These are phyloP conservation scores for Kwoniella dejecticola DNA, from an alignment of 768 basidiomycete species.

Conservation along the genomic window DNA sequence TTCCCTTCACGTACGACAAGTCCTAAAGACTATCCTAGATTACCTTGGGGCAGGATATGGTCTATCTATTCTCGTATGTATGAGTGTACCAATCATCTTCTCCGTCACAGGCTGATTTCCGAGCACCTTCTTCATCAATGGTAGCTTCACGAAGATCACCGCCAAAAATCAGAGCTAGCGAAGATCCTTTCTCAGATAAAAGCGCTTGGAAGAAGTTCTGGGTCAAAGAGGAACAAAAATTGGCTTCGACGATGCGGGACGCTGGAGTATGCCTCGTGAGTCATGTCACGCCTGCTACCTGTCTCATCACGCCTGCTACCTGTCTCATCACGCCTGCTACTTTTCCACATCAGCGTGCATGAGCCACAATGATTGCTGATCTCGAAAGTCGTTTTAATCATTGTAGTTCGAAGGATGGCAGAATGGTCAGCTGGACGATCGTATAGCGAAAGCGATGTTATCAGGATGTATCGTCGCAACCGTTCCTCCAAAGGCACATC, in stretches of 20 bases:
- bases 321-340: no score
- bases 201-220: slow-evolving; percentile 17
- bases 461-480: slow-evolving; percentile 37
- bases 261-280: slow-evolving; percentile 20
- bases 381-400: no score
- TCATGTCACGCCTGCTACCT: no score
- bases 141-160: slow-evolving; percentile 6
- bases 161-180: background rate
- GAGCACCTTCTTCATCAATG: no score
- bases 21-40: slow-evolving; percentile 10
- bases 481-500: slow-evolving; percentile 22
- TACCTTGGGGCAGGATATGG: slow-evolving; percentile 33
- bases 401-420: slow-evolving; percentile 31
- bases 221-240: slow-evolving; percentile 15
- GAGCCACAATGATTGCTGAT: no score
- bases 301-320: no score
- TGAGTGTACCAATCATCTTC: background rate
- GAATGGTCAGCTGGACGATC: slow-evolving; percentile 15
- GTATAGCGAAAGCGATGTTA: slow-evolving; percentile 31
- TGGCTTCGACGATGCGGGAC: slow-evolving; percentile 18
- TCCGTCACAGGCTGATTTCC: background rate
- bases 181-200: slow-evolving; percentile 11
- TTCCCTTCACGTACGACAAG: slow-evolving; percentile 12
- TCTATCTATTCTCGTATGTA: slow-evolving; percentile 19
- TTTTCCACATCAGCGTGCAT: no score